These are phyloP conservation scores for Zhuliangozyma blackwelliae DNA, from an alignment of 1,139 yeast genomes.

Conservation along the genomic window DNA sequence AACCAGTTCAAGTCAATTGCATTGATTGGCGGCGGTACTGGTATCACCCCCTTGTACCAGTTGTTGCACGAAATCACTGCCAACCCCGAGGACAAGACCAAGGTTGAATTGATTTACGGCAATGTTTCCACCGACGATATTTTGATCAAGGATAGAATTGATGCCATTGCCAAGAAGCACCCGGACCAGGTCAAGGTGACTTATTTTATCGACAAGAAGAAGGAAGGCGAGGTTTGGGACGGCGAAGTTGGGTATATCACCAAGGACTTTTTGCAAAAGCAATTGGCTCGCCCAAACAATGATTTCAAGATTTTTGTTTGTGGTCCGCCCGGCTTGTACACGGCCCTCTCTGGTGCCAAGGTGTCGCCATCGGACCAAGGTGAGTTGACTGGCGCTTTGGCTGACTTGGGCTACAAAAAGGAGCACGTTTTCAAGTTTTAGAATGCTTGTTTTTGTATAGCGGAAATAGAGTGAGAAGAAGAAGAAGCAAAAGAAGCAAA, in stretches of 20 bases:
- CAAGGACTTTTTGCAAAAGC: constrained; percentile 63
- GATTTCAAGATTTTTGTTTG: constrained; percentile 78
- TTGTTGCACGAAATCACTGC: constrained; percentile 74
- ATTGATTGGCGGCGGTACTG: constrained; percentile 96
- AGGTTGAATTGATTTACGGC: constrained; percentile 71
- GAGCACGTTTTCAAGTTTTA: constrained; percentile 89
- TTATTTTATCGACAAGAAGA: constrained; percentile 71
- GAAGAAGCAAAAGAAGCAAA: background rate
- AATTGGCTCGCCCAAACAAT: constrained; percentile 60
- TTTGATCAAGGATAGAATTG: constrained; percentile 74
- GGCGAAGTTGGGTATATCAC: constrained; percentile 84
- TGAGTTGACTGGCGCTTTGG: constrained; percentile 81
- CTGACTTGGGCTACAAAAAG: constrained; percentile 83
- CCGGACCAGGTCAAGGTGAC: constrained; percentile 67
- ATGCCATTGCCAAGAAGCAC: constrained; percentile 54
- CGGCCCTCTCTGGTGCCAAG: constrained; percentile 69
- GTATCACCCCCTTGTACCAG: constrained; percentile 93
- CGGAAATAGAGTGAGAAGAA: background rate
- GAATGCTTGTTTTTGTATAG: constrained; percentile 1
- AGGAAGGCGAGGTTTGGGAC: constrained; percentile 56
- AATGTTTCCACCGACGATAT: constrained; percentile 76
- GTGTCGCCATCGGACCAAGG: constrained; percentile 91
- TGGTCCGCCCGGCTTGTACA: constrained; percentile 72
- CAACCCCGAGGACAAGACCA: constrained; percentile 74
- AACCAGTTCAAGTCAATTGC: constrained; percentile 72